Percentiles rank a stretch among this genome's conserved stretches.
Conservation (phyloP, 179 eudicot species). For the Drosera spatulata region DNA sequence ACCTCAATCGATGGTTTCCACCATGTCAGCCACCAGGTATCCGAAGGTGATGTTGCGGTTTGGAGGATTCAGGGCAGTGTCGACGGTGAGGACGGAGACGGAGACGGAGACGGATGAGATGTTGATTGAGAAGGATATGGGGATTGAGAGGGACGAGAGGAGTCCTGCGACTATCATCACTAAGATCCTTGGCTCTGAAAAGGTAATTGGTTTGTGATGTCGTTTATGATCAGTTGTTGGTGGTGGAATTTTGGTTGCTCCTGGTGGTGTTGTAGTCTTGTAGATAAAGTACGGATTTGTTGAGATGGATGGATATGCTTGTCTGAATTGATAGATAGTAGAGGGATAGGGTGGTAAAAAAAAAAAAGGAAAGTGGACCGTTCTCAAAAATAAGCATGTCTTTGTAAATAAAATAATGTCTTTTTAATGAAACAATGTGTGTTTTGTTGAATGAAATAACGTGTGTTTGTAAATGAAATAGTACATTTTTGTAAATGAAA, state of each 20-base stretch:
- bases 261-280: neutral
- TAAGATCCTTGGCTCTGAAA: conserved; percentile 89
- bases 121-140: conserved; percentile 37
- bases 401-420: no score
- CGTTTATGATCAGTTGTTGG: neutral
- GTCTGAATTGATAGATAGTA: no score
- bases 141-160: conserved; percentile 74
- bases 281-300: no score
- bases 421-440: no score
- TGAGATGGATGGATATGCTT: no score
- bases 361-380: no score
- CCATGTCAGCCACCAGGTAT: conserved; percentile 2
- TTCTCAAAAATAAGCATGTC: no score
- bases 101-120: conserved; percentile 48
- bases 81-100: conserved; percentile 23
- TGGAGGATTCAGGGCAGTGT: conserved; percentile 23
- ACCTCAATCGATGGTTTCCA: neutral
- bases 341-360: no score
- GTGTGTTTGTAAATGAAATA: no score
- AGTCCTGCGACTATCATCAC: conserved; percentile 94
- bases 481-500: no score
- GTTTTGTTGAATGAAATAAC: no score
- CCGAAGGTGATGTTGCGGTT: neutral
- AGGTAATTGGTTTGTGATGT: conserved; percentile 32
- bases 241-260: no score